A percentile compares a stretch with the other conserved stretches of the same genome.
Conservation (phyloP, 192 early-diverging fungal genomes). For the Coemansia sp. region DNA sequence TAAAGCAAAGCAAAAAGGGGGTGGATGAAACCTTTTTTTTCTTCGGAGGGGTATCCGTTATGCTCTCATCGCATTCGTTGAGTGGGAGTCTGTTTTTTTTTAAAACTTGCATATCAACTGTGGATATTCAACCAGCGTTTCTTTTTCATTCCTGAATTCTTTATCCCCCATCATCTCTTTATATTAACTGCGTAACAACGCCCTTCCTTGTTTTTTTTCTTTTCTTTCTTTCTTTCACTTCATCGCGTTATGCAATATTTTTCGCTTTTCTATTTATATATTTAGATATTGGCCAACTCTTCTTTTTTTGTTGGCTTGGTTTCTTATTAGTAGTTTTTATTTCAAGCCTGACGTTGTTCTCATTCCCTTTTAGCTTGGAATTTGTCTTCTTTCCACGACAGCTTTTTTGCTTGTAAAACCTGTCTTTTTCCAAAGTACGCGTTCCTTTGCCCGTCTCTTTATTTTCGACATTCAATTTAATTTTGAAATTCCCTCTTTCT, state of each 20-base stretch:
- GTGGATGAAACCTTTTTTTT: neutral
- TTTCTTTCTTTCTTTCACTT: neutral
- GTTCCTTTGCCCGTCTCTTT: neutral
- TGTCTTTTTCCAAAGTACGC: too few relatives aligned
- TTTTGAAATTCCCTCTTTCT: conserved; percentile 9
- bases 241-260: conserved; percentile 1
- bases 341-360: conserved; percentile 6
- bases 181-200: neutral
- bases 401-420: too few relatives aligned
- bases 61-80: conserved; percentile 5
- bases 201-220: neutral
- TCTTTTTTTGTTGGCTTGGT: neutral
- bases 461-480: neutral
- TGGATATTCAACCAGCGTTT: conserved; percentile 5
- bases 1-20: conserved; percentile 1
- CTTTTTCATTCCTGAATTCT: conserved; percentile 1
- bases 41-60: neutral
- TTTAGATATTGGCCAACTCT: neutral
- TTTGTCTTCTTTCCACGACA: neutral
- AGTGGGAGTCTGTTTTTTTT: neutral
- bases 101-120: neutral
- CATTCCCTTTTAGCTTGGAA: conserved; percentile 4
- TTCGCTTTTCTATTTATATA: neutral
- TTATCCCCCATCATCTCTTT: conserved; percentile 13
- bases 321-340: conserved; percentile 1